Evolutionary conservation across 225 moss, liverwort and hornwort genomes (phyloP).

Genomic region (Antitrichia curtipendula): DNA sequence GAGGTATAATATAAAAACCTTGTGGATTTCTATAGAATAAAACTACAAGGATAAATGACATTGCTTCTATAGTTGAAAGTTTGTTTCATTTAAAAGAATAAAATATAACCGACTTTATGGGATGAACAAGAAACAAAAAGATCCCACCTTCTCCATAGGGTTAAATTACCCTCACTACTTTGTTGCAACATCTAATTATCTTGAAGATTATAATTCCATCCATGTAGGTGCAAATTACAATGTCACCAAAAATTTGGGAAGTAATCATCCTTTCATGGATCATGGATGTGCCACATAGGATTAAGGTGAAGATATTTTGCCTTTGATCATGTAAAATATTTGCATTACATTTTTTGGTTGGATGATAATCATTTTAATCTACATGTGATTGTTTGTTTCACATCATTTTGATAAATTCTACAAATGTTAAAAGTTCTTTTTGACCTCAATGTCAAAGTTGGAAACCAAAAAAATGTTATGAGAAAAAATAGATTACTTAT

Average conservation of each 20-base stretch:
- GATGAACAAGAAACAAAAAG: neutral
- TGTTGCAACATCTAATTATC: neutral
- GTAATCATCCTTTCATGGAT: neutral
- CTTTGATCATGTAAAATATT: no score
- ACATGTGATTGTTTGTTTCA: no score
- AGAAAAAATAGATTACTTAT: no score
- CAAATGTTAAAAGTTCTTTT: no score
- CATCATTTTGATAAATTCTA: no score
- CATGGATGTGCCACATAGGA: neutral
- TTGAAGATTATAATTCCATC: neutral
- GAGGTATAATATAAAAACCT: neutral
- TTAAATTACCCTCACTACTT: neutral
- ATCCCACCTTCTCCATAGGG: fast-evolving
- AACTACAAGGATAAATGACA: neutral
- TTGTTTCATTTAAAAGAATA: neutral
- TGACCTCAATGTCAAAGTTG: no score
- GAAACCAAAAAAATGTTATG: no score
- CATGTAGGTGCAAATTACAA: neutral
- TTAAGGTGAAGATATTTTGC: neutral
- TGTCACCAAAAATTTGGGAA: neutral
- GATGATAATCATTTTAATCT: no score
- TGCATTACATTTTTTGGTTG: no score
- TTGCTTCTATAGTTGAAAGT: neutral
- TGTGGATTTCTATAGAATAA: neutral
- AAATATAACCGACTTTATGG: neutral